Percentiles rank a stretch among this genome's conserved stretches.
These are phyloP conservation scores for Dillenia suffruticosa DNA, from an alignment of 164 flowering plant species.

Conservation along the genomic window DNA sequence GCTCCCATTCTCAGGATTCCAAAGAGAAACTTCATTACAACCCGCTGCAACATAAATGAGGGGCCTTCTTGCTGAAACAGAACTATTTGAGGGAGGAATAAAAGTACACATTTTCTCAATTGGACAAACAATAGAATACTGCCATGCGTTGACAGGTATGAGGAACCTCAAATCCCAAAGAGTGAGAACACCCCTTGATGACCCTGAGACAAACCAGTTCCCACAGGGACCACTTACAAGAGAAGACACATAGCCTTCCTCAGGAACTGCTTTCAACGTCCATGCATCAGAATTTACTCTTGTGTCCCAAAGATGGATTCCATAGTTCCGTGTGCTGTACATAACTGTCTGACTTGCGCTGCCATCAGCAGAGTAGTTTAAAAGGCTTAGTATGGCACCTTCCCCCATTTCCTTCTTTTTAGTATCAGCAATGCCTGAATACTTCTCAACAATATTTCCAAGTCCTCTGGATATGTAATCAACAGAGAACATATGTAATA, in stretches of 20 bases:
- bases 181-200: slow-evolving; percentile 93
- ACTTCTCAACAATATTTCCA: slow-evolving; percentile 88
- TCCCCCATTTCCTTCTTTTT: slow-evolving; percentile 69
- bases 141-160: slow-evolving; percentile 91
- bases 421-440: slow-evolving; percentile 85
- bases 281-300: slow-evolving; percentile 57
- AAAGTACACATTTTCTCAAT: slow-evolving; percentile 86
- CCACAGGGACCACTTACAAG: slow-evolving; percentile 80
- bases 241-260: slow-evolving; percentile 85
- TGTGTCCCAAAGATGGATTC: slow-evolving; percentile 92
- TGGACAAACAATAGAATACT: slow-evolving; percentile 66
- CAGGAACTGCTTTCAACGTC: slow-evolving; percentile 69
- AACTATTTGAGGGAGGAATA: slow-evolving; percentile 55
- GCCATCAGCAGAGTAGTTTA: slow-evolving; percentile 60
- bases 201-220: slow-evolving; percentile 96
- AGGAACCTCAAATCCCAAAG: slow-evolving; percentile 97
- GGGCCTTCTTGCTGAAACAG: slow-evolving; percentile 64
- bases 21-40: slow-evolving; percentile 89
- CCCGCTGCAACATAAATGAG: slow-evolving; percentile 97
- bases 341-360: slow-evolving; percentile 56
- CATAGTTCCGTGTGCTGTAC: slow-evolving; percentile 84
- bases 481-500: slow-evolving; percentile 80
- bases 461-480: slow-evolving; percentile 83
- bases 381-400: slow-evolving; percentile 76
- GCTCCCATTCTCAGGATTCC: slow-evolving; percentile 99